A percentile compares a stretch with the other conserved stretches of the same genome.
Evolutionary conservation across 495 filamentous ascomycete genomes (phyloP).

Genomic region (Penicillium taxi): DNA sequence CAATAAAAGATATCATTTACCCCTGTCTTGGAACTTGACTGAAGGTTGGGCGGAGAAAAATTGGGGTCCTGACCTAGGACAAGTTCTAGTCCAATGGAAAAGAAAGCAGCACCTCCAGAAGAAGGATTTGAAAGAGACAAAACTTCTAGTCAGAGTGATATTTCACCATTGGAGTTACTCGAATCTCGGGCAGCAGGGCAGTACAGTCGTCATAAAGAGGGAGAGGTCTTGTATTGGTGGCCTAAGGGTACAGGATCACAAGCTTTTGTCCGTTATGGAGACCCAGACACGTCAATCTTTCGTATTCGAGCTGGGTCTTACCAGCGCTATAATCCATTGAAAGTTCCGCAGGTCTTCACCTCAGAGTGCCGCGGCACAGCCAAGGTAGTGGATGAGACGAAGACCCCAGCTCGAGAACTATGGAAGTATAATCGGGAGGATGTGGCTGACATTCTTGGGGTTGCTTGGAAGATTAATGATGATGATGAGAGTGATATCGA

Average conservation of each 20-base stretch:
- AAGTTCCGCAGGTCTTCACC: conserved; percentile 7
- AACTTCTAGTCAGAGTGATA: too few relatives aligned
- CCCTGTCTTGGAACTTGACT: conserved; percentile 6
- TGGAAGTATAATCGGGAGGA: conserved; percentile 15
- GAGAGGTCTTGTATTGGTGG: conserved; percentile 47
- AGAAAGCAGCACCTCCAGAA: not conserved
- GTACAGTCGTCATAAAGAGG: conserved; percentile 13
- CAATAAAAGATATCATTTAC: conserved; percentile 8
- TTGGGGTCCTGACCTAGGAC: not conserved
- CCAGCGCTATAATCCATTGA: conserved; percentile 10
- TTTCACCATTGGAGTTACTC: too few relatives aligned
- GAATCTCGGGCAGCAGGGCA: conserved; percentile 7
- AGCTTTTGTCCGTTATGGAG: conserved; percentile 16
- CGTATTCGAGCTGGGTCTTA: conserved; percentile 14
- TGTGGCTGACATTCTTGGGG: conserved; percentile 12
- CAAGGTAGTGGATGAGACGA: conserved; percentile 2
- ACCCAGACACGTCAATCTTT: conserved; percentile 9
- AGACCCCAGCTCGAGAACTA: conserved; percentile 8
- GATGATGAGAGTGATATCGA: conserved; percentile 12
- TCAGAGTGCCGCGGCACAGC: conserved; percentile 8
- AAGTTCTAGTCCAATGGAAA: not conserved
- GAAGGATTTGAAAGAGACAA: not conserved
- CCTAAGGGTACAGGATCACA: conserved; percentile 16
- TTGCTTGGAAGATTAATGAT: conserved; percentile 20
- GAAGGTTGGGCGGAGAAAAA: conserved; percentile 1